Conservation (phyloP, 371 early-diverging fungal genomes). For the Thermomucor indicae-seudaticae region DNA sequence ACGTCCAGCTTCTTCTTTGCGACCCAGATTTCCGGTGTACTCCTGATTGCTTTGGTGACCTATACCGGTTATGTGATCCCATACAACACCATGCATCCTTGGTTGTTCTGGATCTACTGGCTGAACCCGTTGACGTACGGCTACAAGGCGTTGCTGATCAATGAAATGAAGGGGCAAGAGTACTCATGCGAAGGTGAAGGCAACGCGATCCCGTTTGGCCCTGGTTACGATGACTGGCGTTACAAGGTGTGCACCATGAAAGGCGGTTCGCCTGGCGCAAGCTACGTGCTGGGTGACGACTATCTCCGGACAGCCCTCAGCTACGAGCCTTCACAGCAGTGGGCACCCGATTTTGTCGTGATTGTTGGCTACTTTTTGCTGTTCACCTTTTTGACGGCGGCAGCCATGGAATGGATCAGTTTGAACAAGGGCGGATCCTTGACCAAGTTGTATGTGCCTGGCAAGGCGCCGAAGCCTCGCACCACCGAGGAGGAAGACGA, state of each 20-base stretch:
- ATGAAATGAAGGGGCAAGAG: slow-evolving; percentile 65
- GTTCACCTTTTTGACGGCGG: slow-evolving; percentile 34
- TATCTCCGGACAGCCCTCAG: slow-evolving; percentile 60
- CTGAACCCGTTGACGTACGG: slow-evolving; percentile 71
- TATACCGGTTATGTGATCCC: slow-evolving; percentile 52
- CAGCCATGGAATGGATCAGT: slow-evolving; percentile 45
- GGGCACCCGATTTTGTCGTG: slow-evolving; percentile 39
- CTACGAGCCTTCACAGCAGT: slow-evolving; percentile 20
- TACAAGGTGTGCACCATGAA: slow-evolving; percentile 61
- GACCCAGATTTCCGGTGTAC: slow-evolving; percentile 39
- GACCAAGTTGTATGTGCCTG: slow-evolving; percentile 47
- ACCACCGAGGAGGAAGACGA: slow-evolving; percentile 20
- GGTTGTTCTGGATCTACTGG: slow-evolving; percentile 67
- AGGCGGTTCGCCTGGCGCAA: slow-evolving; percentile 53
- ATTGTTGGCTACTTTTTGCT: slow-evolving; percentile 41
- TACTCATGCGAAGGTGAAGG: slow-evolving; percentile 49
- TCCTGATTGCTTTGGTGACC: slow-evolving; percentile 41
- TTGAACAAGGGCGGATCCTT: slow-evolving; percentile 41
- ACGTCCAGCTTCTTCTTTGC: slow-evolving; percentile 43
- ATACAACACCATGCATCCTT: slow-evolving; percentile 36
- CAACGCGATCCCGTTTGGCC: slow-evolving; percentile 56
- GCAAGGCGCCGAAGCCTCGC: slow-evolving; percentile 20
- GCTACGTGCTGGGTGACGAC: slow-evolving; percentile 51
- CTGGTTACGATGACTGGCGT: slow-evolving; percentile 41
- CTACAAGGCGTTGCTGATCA: slow-evolving; percentile 63